Base-by-base conservation (phyloP, 805 yeast genomes). In the Priceomyces medius region DNA sequence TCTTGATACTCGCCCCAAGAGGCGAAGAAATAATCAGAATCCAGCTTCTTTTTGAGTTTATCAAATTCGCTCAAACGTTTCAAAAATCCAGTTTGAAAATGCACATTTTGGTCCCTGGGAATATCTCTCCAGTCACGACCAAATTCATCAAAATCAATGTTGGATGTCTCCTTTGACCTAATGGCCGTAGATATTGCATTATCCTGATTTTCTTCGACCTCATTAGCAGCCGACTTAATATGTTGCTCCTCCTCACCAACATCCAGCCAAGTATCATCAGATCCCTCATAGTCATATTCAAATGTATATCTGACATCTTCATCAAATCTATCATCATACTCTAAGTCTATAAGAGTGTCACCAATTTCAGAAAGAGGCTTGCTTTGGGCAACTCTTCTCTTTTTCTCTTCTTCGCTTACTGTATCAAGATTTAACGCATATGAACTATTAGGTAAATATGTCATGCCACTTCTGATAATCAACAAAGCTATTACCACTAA, bases 41-140 rank as follows among this genome's bases (percentile, higher is more conserved):
- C 54, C 20, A 44, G 36, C 19, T 48, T 47, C 23, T 51, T 50
- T 9, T 21, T 12, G 20, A 56, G 45, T 13, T 37, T 31, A 12
- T 58, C 52, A 41, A 42, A 55, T 32, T 49, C 48, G 1, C 38
- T 41, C 16, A 53, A 45, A 21, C 46, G 35, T 16, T 47, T 46
- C 18, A 53, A 17, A 38, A 61, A 63, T 42, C 51, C 46, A 2
- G 41, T 44, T 9, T 53, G 49, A 40, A 49, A 58, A 7, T 48
- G 37, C 9, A 63, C 58, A 53, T 84, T 84, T 1, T 66, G 66
- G 2, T 79, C 86, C 37, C 88, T 63, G 2, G 86, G 84, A 9
- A 81, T 68, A 57, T 83, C 89, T 50, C 88, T 64, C 87, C 89
- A 82, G 60, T 84, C 89, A 26, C 77, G 66, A 0, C 87, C 88